Evolutionary conservation across 2,329 filamentous ascomycete genomes (phyloP), one percentile per base, ranked within the genome.

Genomic region (Arachnomyces sp.): DNA sequence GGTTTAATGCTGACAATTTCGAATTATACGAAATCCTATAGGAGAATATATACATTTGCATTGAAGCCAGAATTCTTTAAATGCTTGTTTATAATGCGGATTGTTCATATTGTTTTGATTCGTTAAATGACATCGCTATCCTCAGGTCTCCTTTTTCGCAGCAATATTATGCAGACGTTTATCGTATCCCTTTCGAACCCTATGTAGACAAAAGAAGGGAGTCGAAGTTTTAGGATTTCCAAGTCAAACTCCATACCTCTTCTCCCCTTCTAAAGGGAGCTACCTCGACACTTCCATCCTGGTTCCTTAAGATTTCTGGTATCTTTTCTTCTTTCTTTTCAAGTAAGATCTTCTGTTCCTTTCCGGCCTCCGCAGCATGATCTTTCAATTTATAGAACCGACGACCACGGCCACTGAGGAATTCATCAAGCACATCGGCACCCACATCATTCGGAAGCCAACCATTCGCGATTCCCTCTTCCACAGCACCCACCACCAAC

Each of bases 401-500:
- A 40, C 78, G 66, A 11, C 78, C 78, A 54, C 69, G 77, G 12
- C 57, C 65, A 38, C 72, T 71, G 49, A 80, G 67, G 54, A 82
- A 82, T 3, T 71, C 72, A 52, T 75, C 71, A 31, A 82, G 48
- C 28, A 67, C 66, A 47, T 77, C 73, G 42, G 60, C 55, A 3
- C 66, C 76, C 28, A 82, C 69, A 29, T 78, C 72, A 21, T 71
- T 68, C 40, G 72, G 71, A 15, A 81, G 48, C 31, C 77, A 65
- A 0, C 73, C 73, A 46, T 70, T 68, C 52, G 70, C 61, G 6
- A 76, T 64, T 2, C 71, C 78, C 49, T 69, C 67, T 55, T 77
- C 72, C 38, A 81, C 57, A 15, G 76, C 76, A 59, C 74, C 74
- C 31, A 82, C 51, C 34, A 80, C 76, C 40, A 75, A 68, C 29